Base-by-base conservation (phyloP, 768 basidiomycete species). In the Tricholoma flavovirens region DNA sequence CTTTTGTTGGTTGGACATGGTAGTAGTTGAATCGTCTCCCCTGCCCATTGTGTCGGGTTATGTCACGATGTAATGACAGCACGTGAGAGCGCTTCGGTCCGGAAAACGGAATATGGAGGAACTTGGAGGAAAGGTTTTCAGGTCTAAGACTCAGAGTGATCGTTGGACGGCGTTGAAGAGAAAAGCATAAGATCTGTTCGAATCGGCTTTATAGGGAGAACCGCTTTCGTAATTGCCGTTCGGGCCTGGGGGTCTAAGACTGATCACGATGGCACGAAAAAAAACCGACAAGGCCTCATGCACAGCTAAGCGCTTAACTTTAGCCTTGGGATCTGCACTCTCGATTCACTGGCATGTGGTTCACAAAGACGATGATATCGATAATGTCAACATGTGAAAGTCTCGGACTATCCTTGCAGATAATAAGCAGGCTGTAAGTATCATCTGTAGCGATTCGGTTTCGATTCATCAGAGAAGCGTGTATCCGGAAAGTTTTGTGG, bases 1-100 rank as follows among this genome's bases (percentile, higher is more conserved):
- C 79, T 88, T 91, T 1, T 79, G 75, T 59, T 81, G 82, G 67
- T 81, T 76, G 54, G 79, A 69, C 66, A 80, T 78, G 48, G 74
- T 57, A 50, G 74, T 67, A 50, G 74, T 67, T 57, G 72, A 64
- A 51, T 81, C 77, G 69, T 84, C 79, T 58, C 75, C 71, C 68
- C 79, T 81, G 64, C 76, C 76, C 77, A 80, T 53, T 56, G 49
- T 53, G 56, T 50, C 52, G 57, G 46, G 54, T 58, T 49, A 56
- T 49, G 53, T 53, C 32, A 54, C 56, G 61, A 14, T n/a, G 59
- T 56, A 57, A 59, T 56, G 59, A 46, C 57, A 40, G 57, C 61
- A 62, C 63, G 63, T 62, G 61, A 54, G 51, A 50, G 40, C 52
- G 51, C 53, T 51, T 62, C 62, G 62, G 58, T 40, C 60, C 62